Conservation (phyloP, 192 early-diverging fungal species). For the Coemansia sp. region DNA sequence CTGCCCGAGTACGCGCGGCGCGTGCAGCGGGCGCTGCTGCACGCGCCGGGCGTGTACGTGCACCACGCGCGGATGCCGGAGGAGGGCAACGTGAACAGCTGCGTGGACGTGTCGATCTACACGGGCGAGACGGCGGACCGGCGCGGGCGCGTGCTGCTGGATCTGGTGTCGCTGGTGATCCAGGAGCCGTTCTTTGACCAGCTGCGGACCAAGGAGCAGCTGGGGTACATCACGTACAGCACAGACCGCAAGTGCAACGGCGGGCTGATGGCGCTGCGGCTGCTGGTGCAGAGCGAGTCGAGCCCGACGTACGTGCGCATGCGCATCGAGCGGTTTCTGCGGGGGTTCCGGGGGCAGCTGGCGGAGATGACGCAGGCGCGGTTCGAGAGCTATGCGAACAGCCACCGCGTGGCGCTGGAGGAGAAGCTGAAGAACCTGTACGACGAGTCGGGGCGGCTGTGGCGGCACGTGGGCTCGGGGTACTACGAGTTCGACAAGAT, state of each 20-base stretch:
- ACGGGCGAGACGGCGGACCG: conserved; percentile 68
- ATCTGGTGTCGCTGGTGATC: conserved; percentile 75
- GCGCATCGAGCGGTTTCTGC: conserved; percentile 76
- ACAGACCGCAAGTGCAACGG: conserved; percentile 60
- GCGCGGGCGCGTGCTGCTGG: conserved; percentile 60
- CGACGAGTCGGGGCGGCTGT: conserved; percentile 65
- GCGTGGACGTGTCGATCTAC: conserved; percentile 81
- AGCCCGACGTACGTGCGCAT: conserved; percentile 76
- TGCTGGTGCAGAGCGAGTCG: conserved; percentile 85
- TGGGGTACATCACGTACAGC: conserved; percentile 66
- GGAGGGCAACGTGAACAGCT: conserved; percentile 79
- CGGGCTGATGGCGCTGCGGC: conserved; percentile 70
- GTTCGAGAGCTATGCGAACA: conserved; percentile 62
- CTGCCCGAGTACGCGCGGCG: conserved; percentile 52
- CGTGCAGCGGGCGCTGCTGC: conserved; percentile 31
- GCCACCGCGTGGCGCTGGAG: conserved; percentile 58
- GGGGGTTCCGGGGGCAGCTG: conserved; percentile 53
- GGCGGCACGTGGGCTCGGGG: conserved; percentile 61
- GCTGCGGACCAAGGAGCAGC: conserved; percentile 86
- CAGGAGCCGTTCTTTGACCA: conserved; percentile 92
- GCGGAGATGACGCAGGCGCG: conserved; percentile 61
- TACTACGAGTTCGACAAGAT: conserved; percentile 81
- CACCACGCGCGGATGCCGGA: conserved; percentile 56
- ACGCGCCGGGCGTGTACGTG: conserved; percentile 28
- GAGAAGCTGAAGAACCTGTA: conserved; percentile 75